Base-by-base conservation (phyloP, 1,139 yeast genomes). In the Magnusiomyces tetraspermus region DNA sequence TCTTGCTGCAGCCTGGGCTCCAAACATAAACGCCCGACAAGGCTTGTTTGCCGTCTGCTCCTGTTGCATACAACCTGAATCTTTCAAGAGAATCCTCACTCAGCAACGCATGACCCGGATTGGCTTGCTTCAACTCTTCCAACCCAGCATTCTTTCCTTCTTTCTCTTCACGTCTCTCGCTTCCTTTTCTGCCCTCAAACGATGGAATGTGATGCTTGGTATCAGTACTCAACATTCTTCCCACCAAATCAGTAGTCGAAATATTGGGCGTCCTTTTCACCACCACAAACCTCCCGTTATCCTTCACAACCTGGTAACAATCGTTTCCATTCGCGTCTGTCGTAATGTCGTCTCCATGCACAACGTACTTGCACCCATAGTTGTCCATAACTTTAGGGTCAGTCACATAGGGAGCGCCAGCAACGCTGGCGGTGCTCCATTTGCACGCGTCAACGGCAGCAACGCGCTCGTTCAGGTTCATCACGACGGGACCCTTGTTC, bases 291-390 rank as follows among this genome's bases (percentile, higher is more conserved):
- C 90, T 72, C n/a, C 95, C 96, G 66, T 81, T 70, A 53, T 87
- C 90, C 67, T 90, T 90, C 57, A 90, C 88, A 24, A 68, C 75
- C 58, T 84, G 85, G 69, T 92, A 92, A 63, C 97, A 87, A 69
- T 92, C 98, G 54, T 87, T 81, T 0, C 98, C 98, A 63, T 88
- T 77, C 31, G 96, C 96, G 68, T 92, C 97, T 1, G 96, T 85
- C 30, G 97, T 92, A 61, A 92, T 89, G 65, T 92, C 98, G 68
- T 92, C 98, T 4, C 98, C 98, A 67, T 92, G 98, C 13, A 92
- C 96, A 21, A 92, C 98, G 65, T 83, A 92, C 61, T 79, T 71
- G 70, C 98, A 92, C 8, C 79, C 81, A 64, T 79, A 79, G 40
- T 73, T 61, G 61, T 85, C 88, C 89, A 90, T 79, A 57, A 86